Percentiles rank a stretch among this genome's conserved stretches.
phyloP scores from a whole-genome alignment of 768 basidiomycete genomes.

The Phanerochaete carnosa region DNA sequence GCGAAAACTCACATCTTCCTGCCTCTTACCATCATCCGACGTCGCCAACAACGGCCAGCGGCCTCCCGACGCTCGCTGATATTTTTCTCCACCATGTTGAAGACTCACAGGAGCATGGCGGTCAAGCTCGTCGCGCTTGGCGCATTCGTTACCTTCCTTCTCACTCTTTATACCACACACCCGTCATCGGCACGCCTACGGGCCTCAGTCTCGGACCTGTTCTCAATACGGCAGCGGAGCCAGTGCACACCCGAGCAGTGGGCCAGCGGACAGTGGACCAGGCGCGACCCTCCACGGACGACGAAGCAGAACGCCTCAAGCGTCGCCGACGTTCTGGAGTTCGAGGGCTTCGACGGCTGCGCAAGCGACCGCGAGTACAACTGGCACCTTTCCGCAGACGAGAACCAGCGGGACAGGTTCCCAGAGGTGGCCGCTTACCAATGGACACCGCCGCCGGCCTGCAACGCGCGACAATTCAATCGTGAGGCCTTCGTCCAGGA shows the following conservation, averaged over 20 bases:
- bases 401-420: conserved; percentile 47
- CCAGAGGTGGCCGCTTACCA: conserved; percentile 48
- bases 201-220: conserved; percentile 21
- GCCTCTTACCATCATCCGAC: neutral
- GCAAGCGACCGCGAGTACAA: conserved; percentile 58
- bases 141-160: conserved; percentile 21
- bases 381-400: conserved; percentile 62
- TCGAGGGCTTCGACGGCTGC: conserved; percentile 60
- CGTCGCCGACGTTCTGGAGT: conserved; percentile 42
- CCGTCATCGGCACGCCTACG: conserved; percentile 13
- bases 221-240: conserved; percentile 24
- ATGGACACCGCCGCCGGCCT: conserved; percentile 49
- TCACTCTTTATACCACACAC: conserved; percentile 28
- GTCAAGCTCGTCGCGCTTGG: conserved; percentile 23
- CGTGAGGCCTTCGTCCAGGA: conserved; percentile 46
- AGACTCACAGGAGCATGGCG: neutral
- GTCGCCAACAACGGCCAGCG: neutral
- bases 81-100: neutral
- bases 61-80: neutral
- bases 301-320: conserved; percentile 29
- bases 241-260: conserved; percentile 34
- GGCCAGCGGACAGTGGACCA: conserved; percentile 39
- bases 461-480: conserved; percentile 40
- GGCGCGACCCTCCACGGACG: conserved; percentile 33
- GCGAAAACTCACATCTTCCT: neutral